These are phyloP conservation scores for Leccinum subrobustum DNA, from an alignment of 1,284 basidiomycete genomes.

Conservation along the genomic window DNA sequence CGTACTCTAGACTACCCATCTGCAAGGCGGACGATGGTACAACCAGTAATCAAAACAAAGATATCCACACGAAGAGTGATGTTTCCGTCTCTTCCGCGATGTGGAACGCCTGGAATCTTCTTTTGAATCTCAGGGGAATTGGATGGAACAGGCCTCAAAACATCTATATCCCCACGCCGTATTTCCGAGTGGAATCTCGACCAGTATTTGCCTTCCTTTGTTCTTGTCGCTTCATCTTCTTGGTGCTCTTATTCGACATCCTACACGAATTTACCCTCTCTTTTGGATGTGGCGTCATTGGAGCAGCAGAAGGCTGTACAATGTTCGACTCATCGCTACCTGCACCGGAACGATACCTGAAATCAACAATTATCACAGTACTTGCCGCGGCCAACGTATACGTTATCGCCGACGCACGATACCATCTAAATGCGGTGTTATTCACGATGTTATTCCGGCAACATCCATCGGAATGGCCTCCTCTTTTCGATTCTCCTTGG, in stretches of 20 bases:
- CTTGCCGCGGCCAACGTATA: slow-evolving; percentile 43
- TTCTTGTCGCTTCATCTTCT: slow-evolving; percentile 12
- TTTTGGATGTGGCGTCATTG: slow-evolving; percentile 26
- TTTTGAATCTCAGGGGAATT: slow-evolving; percentile 24
- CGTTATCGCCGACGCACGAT: slow-evolving; percentile 41
- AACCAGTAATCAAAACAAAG: not conserved
- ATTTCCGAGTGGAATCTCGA: slow-evolving; percentile 19
- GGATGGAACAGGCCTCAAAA: slow-evolving; percentile 26
- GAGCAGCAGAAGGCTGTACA: slow-evolving; percentile 35
- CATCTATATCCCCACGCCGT: slow-evolving; percentile 10
- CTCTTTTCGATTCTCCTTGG: not conserved
- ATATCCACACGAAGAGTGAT: no score
- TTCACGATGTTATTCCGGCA: slow-evolving; percentile 41
- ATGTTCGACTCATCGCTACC: slow-evolving; percentile 50
- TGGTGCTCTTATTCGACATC: slow-evolving; percentile 11
- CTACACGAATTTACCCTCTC: not conserved
- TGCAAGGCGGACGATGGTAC: not conserved
- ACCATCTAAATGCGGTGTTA: slow-evolving; percentile 44
- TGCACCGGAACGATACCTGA: slow-evolving; percentile 41
- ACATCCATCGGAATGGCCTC: slow-evolving; percentile 21
- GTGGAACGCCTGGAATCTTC: slow-evolving; percentile 33
- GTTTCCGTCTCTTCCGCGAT: slow-evolving; percentile 12
- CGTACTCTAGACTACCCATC: slow-evolving; percentile 21
- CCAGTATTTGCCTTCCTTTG: slow-evolving; percentile 17
- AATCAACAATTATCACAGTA: slow-evolving; percentile 41